Percentiles rank a stretch among this genome's conserved stretches.
These are phyloP conservation scores for Penicillium hesseltinei DNA, from an alignment of 2,329 filamentous ascomycete species.

Conservation along the genomic window DNA sequence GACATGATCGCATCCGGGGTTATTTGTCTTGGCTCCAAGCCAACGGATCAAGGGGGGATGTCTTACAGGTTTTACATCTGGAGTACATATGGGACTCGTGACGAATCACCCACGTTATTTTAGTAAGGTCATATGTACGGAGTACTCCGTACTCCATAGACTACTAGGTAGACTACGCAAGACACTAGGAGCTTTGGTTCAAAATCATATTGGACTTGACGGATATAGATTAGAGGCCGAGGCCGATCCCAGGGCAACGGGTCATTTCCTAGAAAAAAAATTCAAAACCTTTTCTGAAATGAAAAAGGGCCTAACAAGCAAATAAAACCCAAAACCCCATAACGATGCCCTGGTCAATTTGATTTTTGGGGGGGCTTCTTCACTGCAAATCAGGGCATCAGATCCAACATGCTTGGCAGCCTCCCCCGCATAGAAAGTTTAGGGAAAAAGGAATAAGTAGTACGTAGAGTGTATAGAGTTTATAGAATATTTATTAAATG, in stretches of 20 bases:
- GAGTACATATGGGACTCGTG: neutral
- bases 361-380: constrained; percentile 11
- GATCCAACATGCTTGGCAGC: constrained; percentile 26
- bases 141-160: neutral
- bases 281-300: too few relatives aligned
- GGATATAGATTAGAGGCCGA: neutral
- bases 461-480: neutral
- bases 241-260: constrained; percentile 2
- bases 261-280: too few relatives aligned
- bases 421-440: constrained; percentile 29
- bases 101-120: constrained; percentile 6
- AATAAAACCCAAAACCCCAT: neutral
- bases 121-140: neutral
- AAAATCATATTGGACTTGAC: neutral
- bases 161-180: neutral
- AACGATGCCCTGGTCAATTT: neutral
- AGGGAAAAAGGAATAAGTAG: neutral
- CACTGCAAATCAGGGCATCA: constrained; percentile 25
- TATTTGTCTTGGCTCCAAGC: neutral
- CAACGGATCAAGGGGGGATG: constrained; percentile 5
- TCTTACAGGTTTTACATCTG: constrained; percentile 4
- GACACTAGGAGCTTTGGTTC: neutral
- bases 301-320: neutral
- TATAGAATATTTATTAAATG: neutral
- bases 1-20: neutral